Base-by-base conservation (phyloP, 768 basidiomycete genomes). In the Tylopilus sp. region DNA sequence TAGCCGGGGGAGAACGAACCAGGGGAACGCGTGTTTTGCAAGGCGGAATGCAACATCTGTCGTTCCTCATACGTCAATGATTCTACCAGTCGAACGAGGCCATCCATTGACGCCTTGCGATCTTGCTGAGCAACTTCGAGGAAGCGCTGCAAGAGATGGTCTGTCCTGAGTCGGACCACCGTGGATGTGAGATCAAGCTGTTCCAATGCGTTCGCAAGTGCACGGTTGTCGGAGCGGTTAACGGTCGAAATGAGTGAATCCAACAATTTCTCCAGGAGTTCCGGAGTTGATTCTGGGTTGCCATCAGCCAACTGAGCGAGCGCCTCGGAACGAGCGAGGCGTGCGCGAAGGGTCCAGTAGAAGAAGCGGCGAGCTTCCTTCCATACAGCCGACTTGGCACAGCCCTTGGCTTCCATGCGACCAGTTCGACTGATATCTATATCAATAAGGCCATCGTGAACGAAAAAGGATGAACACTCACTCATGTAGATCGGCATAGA, bases 401-500 rank as follows among this genome's bases (percentile, higher is more conserved):
- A 95, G 17, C 91, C 93, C 73, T 98, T 98, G 23, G 95, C 95
- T 71, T 97, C 91, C 94, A 97, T 95, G 42, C 95, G 91, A 43
- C 94, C 94, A 40, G 83, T 80, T 43, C 95, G 91, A 71, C 94
- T 95, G 63, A 51, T 52, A 49, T 39, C n/a, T 36, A 35, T 49
- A 30, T 57, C 30, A 54, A 28, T 8, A 40, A 38, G 53, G 18
- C 41, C 46, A 12, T 23, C 23, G 44, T 28, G 49, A 39, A 48
- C 28, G 6, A 28, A n/a, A 40, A 44, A 35, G 21, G 50, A 30
- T 39, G 38, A 49, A 25, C 12, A 76, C 91, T 65, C 69, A 93
- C 91, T 97, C 94, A 64, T 95, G 97, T 56, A 97, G 84, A 71
- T 99, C 97, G 28, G 94, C 95, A 64, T 98, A 98, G 26, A 95